Evolutionary conservation across 768 basidiomycete genomes (phyloP), one percentile per base, ranked within the genome.

Genomic region (Termitomyces titanicus): DNA sequence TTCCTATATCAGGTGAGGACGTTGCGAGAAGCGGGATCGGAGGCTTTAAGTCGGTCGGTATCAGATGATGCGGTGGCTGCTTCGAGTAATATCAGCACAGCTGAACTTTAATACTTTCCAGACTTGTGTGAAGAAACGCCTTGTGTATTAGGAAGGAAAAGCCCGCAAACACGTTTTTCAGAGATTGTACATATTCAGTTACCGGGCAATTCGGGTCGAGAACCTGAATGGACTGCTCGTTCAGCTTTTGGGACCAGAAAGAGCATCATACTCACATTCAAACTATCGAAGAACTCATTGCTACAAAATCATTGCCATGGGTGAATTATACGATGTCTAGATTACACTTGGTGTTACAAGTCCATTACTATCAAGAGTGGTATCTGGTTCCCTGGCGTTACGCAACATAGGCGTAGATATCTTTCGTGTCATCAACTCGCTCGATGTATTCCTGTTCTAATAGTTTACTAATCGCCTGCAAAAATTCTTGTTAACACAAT

Each of bases 391-490:
- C n/a, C n/a, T n/a, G n/a, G n/a, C n/a, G n/a, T 77, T 72, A 88
- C 56, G 86, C 87, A 61, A 88, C 81, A 67, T 89, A 89, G 46
- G 85, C 83, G 69, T 92, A 93, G 34, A 89, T 89, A 72, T 96
- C 94, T 66, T 89, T 87, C n/a, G 88, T 85, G 11, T 88, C 91
- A 20, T 94, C 92, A 13, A 93, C 88, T 29, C 96, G 87, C 67
- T 98, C 95, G 63, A 99, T 89, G 70, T 98, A 99, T 69, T 99
- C 96, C 74, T 96, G 96, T 75, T 98, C 96, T 46, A 98, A 76
- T 18, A 98, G 75, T 13, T 85, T 85, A 66, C 96, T 94, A 56
- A 98, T 96, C 3, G 92, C 91, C 89, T 91, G 56, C 12, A n/a
- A 35, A 46, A 59, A 38, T 5, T 47, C 62, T 62, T 61, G n/a